Evolutionary conservation across 805 yeast genomes (phyloP), one percentile per base, ranked within the genome.

Genomic region (Candida namnaoensis): DNA sequence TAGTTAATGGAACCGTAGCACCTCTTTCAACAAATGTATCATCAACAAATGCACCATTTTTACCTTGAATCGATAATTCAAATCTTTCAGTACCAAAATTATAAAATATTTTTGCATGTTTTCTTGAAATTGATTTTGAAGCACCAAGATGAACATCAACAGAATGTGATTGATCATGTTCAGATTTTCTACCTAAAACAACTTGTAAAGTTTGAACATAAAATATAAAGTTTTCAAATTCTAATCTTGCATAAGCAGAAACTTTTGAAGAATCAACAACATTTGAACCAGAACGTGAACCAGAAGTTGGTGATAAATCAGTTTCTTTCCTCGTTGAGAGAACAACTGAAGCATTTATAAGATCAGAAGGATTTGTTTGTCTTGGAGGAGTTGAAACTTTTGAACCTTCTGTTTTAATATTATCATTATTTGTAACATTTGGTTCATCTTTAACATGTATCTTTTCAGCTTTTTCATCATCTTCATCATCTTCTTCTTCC

Each of bases 41-140:
- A 60, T 91, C 93, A 4, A 93, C 95, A 68, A 93, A 93, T 3
- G 97, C 97, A 34, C 99, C 99, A 60, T 93, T 93, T 51, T 96
- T 74, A 15, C 99, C 99, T 51, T 90, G 69, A 2, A 93, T 88
- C 8, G 95, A 81, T 37, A 93, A 66, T 61, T 93, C 99, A 56
- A 93, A 93, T 48, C 95, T 66, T 58, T 91, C 98, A 4, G 95
- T 88, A 4, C 96, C 98, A 62, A 93, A 93, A 58, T 93, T 93
- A 66, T 91, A 93, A 59, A 90, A 91, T 13, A 93, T 91, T 62
- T 87, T 90, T 5, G 98, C 99, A 62, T 93, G 99, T 44, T 88
- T 72, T 56, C 99, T 68, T 6, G 96, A 88, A 14, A 93, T 88
- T 9, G 97, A 95, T 65, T 93, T 93, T 35, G 90, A 85, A 12